These are phyloP conservation scores for Coemansia sp. DNA, from an alignment of 192 early-diverging fungal genomes.

Conservation along the genomic window DNA sequence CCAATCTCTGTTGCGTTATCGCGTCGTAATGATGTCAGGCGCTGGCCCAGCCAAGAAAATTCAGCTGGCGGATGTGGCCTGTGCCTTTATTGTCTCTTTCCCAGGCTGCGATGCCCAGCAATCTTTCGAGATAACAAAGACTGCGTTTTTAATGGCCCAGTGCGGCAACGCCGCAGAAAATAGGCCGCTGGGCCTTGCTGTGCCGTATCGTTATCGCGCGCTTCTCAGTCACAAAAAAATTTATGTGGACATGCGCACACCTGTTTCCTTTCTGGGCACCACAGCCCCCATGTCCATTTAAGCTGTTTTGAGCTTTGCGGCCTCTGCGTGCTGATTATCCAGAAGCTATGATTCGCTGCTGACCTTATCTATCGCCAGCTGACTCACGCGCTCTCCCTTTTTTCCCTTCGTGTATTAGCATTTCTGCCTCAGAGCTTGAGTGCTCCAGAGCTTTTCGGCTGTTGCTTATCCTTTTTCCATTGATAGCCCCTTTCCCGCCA, in stretches of 20 bases:
- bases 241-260: constrained; percentile 11
- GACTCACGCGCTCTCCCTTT: neutral
- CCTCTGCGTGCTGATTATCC: constrained; percentile 12
- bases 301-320: constrained; percentile 2
- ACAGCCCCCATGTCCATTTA: constrained; percentile 1
- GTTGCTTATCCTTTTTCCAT: neutral
- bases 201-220: neutral
- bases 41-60: neutral
- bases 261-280: neutral
- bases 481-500: constrained; percentile 3
- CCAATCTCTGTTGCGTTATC: neutral
- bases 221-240: neutral
- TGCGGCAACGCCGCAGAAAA: constrained; percentile 3
- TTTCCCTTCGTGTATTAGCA: neutral
- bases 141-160: neutral
- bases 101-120: neutral
- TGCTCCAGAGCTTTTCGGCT: neutral
- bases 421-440: neutral
- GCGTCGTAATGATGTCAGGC: neutral
- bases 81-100: neutral
- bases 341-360: constrained; percentile 19
- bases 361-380: constrained; percentile 19
- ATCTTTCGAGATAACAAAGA: constrained; percentile 9
- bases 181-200: neutral
- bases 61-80: neutral